Base-by-base conservation (phyloP, 2,329 filamentous ascomycete genomes). In the Xylariaceae sp. region DNA sequence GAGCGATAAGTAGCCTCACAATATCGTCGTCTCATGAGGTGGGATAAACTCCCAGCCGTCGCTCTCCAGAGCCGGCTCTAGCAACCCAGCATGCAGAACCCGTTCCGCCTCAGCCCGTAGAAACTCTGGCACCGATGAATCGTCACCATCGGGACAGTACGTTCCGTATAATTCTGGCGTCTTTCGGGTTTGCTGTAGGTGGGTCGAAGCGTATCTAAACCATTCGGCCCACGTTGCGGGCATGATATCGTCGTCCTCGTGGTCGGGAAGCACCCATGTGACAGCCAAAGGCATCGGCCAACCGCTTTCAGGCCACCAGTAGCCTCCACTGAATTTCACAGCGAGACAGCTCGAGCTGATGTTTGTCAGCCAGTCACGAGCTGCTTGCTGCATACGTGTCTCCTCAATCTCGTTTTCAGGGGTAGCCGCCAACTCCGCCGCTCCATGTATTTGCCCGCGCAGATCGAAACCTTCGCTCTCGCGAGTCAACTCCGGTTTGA, bases 1-100 rank as follows among this genome's bases (percentile, higher is more conserved):
- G 1, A 30, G 23, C 5, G 23, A 30, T 0, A 91, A 88, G 5
- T 30, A 41, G 8, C 13, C 11, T 41, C 37, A 41, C 37, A 7
- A 41, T 10, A 9, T 11, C 37, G 37, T 41, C 37, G 37, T 41
- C 37, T 41, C 37, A 13, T 10, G 11, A 41, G 37, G 37, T 1
- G 37, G 37, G 11, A 41, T 41, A 3, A 41, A 41, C 37, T 41
- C 55, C 50, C 55, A 57, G n/a, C 55, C 55, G 23, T 57, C 55
- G 8, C 55, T 57, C 15, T 57, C 50, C 41, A 13, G 5, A 15
- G 55, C 55, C 23, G 55, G 55, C 50, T 57, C 55, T 23, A 57
- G 39, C 30, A 53, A 30, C 11, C 55, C 50, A 13, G 55, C 55
- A 53, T 53, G 41, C 11, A 57, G 5, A 6, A 57, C 55, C 39